Evolutionary conservation across 192 early-diverging fungal genomes (phyloP).

Genomic region (Podila epigama): DNA sequence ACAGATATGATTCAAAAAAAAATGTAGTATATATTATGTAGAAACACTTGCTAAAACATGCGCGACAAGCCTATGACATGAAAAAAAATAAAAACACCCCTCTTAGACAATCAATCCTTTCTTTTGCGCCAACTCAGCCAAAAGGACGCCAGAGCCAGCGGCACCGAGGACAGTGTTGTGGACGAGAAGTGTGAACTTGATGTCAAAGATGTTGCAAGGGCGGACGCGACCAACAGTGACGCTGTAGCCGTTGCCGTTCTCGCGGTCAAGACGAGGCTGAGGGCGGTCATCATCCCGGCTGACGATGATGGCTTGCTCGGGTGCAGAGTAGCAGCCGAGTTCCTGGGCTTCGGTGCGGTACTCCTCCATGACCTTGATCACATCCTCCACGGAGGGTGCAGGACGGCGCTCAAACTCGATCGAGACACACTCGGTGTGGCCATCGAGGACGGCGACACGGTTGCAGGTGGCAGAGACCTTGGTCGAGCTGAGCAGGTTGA

Average conservation of each 20-base stretch:
- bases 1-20: too few relatives aligned
- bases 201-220: constrained; percentile 84
- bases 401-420: constrained; percentile 80
- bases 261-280: constrained; percentile 93
- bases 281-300: constrained; percentile 82
- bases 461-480: constrained; percentile 95
- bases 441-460: constrained; percentile 96
- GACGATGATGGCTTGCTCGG: constrained; percentile 79
- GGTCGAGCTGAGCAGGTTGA: constrained; percentile 61
- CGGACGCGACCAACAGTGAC: constrained; percentile 95
- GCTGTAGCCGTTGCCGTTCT: constrained; percentile 82
- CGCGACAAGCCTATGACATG: too few relatives aligned
- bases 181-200: constrained; percentile 89
- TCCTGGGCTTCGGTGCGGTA: constrained; percentile 87
- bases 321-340: constrained; percentile 82
- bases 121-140: constrained; percentile 92
- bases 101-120: constrained; percentile 65
- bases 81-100: too few relatives aligned
- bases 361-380: constrained; percentile 70
- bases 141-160: constrained; percentile 91
- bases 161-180: constrained; percentile 98
- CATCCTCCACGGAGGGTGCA: constrained; percentile 77
- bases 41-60: too few relatives aligned
- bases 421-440: constrained; percentile 91
- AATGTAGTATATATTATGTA: too few relatives aligned